These are phyloP conservation scores for Diplodia scrobiculata DNA, from an alignment of 2,329 filamentous ascomycete species.

Conservation along the genomic window DNA sequence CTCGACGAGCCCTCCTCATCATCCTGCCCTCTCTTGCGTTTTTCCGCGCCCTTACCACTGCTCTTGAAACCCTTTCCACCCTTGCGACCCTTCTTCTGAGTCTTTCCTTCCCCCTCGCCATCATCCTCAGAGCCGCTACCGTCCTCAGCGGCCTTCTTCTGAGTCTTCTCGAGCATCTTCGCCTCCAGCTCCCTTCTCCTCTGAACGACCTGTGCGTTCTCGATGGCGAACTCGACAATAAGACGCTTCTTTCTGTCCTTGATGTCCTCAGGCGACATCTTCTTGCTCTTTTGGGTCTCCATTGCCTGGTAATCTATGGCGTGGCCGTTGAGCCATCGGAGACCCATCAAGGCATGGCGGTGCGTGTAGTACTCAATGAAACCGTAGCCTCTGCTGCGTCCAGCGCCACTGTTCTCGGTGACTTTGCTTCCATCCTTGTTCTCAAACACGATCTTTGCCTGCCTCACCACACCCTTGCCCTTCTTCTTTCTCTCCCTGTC, in stretches of 20 bases:
- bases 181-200: constrained; percentile 68
- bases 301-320: constrained; percentile 56
- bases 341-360: constrained; percentile 89
- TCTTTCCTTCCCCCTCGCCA: constrained; percentile 47
- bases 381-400: constrained; percentile 87
- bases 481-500: constrained; percentile 78
- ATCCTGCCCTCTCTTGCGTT: constrained; percentile 28
- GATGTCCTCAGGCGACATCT: constrained; percentile 46
- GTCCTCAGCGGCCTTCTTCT: constrained; percentile 47
- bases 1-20: constrained; percentile 37
- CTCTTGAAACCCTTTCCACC: constrained; percentile 11
- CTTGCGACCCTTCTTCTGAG: constrained; percentile 27
- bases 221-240: constrained; percentile 96
- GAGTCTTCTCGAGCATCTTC: constrained; percentile 54
- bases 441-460: constrained; percentile 95
- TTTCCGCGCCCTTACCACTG: not conserved
- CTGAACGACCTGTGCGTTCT: constrained; percentile 94
- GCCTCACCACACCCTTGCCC: constrained; percentile 83
- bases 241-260: constrained; percentile 82
- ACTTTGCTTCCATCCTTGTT: constrained; percentile 83
- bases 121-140: constrained; percentile 42
- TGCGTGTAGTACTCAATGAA: constrained; percentile 97
- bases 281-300: constrained; percentile 51
- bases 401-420: constrained; percentile 71
- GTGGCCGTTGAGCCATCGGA: constrained; percentile 89